phyloP scores from a whole-genome alignment of 495 filamentous ascomycete species.

The Lasiosphaeria hispida region DNA sequence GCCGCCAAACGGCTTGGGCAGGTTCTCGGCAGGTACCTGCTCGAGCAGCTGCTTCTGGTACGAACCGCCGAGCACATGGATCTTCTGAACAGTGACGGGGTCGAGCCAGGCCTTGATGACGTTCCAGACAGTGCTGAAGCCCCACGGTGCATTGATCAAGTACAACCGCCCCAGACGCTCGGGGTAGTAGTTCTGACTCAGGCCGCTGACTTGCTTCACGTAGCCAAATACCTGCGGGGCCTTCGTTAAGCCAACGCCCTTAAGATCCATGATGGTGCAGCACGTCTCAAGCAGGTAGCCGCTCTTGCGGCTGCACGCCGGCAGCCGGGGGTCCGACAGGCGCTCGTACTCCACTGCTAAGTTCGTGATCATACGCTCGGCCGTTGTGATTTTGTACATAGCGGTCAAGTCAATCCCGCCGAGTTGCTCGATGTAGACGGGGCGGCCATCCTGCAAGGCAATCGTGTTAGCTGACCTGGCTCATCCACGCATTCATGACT shows the following conservation, averaged over 20 bases:
- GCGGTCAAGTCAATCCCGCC: constrained; percentile 87
- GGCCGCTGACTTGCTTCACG: constrained; percentile 61
- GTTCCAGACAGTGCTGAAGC: constrained; percentile 78
- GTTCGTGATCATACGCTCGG: constrained; percentile 92
- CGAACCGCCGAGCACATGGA: constrained; percentile 76
- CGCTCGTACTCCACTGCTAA: constrained; percentile 97
- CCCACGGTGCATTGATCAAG: constrained; percentile 97
- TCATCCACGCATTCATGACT: too few relatives aligned
- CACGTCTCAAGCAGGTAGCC: constrained; percentile 91
- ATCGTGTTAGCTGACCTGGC: too few relatives aligned
- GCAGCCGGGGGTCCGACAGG: constrained; percentile 84
- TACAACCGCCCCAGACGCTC: constrained; percentile 86
- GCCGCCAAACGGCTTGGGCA: constrained; percentile 85
- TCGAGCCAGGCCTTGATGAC: constrained; percentile 90
- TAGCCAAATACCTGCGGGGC: constrained; percentile 73
- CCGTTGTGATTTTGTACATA: constrained; percentile 86
- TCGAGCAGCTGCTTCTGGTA: constrained; percentile 80
- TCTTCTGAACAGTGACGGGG: constrained; percentile 94
- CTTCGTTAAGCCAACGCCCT: constrained; percentile 83
- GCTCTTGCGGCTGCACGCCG: constrained; percentile 91
- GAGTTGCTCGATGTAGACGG: constrained; percentile 94
- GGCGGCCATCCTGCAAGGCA: constrained; percentile 76
- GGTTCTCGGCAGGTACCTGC: constrained; percentile 87
- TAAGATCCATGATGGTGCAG: constrained; percentile 95
- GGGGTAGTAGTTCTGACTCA: constrained; percentile 96